Base-by-base conservation (phyloP, 1,284 basidiomycete species). In the Inonotus hispidus region DNA sequence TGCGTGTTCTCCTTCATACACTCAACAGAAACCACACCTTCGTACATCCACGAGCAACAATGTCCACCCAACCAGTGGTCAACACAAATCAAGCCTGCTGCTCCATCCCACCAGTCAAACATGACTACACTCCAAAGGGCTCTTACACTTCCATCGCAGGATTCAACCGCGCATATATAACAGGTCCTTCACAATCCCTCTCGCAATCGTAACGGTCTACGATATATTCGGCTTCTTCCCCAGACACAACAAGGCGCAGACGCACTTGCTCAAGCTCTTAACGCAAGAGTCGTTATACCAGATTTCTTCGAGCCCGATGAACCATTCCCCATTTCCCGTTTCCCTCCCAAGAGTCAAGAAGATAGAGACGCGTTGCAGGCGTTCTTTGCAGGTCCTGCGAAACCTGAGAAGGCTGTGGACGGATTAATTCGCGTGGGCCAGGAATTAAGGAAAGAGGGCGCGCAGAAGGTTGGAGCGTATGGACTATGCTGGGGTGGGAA, bases 401-500 rank as follows among this genome's bases (percentile, higher is more conserved):
- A 75, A 60, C 78, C 81, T 2, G 68, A 71, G 11, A 70, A 70
- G 35, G 75, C 75, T 39, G 73, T 80, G 32, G 70, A 71, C 27
- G 82, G 82, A 62, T 72, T 87, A 10, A 69, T 72, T 35, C 71
- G 74, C 2, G 78, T 85, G 53, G 82, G 74, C 6, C 68, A 77
- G 38, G 65, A 69, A 16, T 73, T 87, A 21, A 82, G 79, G 68
- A 66, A 67, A 3, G 71, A 75, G 8, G 83, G 83, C 21, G 76
- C 71, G 8, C 73, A 75, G 57, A 77, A 78, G 53, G 70, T 87
- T 19, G 82, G 77, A 25, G 74, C 73, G 3, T 83, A 81, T 66
- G 82, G 82, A 1, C 79, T 81, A 71, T 88, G 85, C 72, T 85
- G 84, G 83, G 83, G 82, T 58, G 83, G 81, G 1, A 85, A 85